Conservation (phyloP, 257 asterid species). For the Solanum piurae region DNA sequence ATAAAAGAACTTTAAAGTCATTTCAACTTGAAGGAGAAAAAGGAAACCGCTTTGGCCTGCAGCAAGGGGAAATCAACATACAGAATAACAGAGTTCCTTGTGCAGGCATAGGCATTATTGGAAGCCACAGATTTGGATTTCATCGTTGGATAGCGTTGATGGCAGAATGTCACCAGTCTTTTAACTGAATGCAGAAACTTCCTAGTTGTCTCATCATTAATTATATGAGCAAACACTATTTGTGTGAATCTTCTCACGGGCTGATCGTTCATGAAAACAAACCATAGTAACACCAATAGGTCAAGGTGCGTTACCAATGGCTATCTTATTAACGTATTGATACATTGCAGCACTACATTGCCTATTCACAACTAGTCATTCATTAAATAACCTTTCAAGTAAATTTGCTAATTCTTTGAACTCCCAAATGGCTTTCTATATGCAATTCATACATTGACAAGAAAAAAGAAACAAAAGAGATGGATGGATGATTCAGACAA, state of each 20-base stretch:
- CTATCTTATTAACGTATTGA: conserved; percentile 10
- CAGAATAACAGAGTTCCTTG: not conserved
- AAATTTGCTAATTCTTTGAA: not conserved
- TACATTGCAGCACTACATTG: conserved; percentile 68
- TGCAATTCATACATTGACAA: not conserved
- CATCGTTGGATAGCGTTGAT: conserved; percentile 64
- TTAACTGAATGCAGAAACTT: conserved; percentile 68
- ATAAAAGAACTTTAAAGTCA: not conserved
- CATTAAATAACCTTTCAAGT: conserved; percentile 53
- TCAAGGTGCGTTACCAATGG: conserved; percentile 90
- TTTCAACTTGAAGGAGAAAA: not conserved
- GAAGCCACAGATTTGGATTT: conserved; percentile 8
- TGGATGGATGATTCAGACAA: too few relatives aligned
- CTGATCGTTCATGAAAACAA: conserved; percentile 91
- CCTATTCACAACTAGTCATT: conserved; percentile 65
- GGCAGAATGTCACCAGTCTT: conserved; percentile 80
- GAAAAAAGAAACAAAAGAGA: not conserved
- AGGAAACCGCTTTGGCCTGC: not conserved
- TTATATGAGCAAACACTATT: conserved; percentile 82
- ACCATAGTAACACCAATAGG: conserved; percentile 92
- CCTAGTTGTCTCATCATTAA: conserved; percentile 93
- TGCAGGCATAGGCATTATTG: not conserved
- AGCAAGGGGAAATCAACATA: not conserved
- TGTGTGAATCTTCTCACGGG: conserved; percentile 82
- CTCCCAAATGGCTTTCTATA: not conserved